Evolutionary conservation across 2,329 filamentous ascomycete genomes (phyloP).

Genomic region (Emericellopsis atlantica): DNA sequence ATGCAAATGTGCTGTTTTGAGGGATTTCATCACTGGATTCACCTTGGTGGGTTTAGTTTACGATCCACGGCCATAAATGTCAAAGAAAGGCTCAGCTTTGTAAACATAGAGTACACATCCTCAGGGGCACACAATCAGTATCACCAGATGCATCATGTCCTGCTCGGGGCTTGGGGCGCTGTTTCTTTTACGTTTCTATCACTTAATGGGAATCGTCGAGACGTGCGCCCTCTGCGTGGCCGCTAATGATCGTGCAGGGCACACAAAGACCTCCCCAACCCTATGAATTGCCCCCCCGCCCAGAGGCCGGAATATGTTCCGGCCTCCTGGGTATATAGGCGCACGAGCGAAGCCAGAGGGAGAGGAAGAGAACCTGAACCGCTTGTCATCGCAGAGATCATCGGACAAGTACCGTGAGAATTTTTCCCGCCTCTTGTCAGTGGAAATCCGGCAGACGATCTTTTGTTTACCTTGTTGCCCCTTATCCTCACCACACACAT

Average conservation of each 20-base stretch:
- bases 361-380: slow-evolving; percentile 1
- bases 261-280: neutral
- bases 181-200: slow-evolving; percentile 5
- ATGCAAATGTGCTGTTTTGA: no score
- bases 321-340: slow-evolving; percentile 35
- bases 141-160: neutral
- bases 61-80: no score
- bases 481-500: neutral
- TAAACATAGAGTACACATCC: neutral
- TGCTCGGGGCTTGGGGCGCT: neutral
- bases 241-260: neutral
- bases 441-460: slow-evolving; percentile 1
- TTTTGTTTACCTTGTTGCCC: slow-evolving; percentile 6
- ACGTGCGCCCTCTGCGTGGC: neutral
- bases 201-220: neutral
- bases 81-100: no score
- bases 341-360: slow-evolving; percentile 13
- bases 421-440: neutral
- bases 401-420: neutral
- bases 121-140: neutral
- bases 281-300: slow-evolving; percentile 10
- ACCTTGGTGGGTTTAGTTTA: no score
- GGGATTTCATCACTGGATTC: no score
- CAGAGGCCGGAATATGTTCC: slow-evolving; percentile 33
- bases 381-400: neutral